These are phyloP conservation scores for Pythium phragmitis DNA, from an alignment of 352 stramenopile genomes.

Conservation along the genomic window DNA sequence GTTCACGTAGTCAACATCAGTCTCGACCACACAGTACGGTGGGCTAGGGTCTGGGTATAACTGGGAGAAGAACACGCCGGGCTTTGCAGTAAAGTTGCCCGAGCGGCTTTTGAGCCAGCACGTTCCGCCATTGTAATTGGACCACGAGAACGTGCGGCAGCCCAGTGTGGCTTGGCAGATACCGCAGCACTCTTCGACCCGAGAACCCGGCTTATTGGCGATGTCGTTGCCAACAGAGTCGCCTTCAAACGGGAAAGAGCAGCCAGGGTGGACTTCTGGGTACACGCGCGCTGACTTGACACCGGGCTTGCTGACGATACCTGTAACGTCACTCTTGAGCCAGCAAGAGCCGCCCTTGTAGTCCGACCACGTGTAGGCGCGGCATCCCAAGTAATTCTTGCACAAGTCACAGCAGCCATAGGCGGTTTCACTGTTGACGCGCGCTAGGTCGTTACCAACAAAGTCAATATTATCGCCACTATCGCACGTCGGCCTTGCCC, in stretches of 20 bases:
- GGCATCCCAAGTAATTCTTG: constrained; percentile 32
- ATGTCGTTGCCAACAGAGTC: constrained; percentile 2
- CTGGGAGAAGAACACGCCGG: too few species aligned
- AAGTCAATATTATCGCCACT: neutral
- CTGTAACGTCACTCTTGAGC: constrained; percentile 23
- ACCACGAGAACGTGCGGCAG: constrained; percentile 54
- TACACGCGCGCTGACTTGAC: constrained; percentile 15
- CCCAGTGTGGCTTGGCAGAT: constrained; percentile 33
- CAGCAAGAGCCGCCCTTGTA: constrained; percentile 50
- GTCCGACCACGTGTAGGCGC: constrained; percentile 55
- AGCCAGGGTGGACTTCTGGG: neutral
- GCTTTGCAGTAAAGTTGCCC: too few species aligned
- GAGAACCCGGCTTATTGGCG: neutral
- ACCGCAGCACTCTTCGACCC: constrained; percentile 24
- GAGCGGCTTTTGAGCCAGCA: constrained; percentile 7
- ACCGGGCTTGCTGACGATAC: constrained; percentile 7
- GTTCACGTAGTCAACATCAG: too few species aligned
- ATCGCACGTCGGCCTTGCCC: neutral
- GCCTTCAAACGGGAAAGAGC: neutral
- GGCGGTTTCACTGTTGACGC: constrained; percentile 22
- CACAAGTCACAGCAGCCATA: constrained; percentile 37
- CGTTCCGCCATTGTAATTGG: constrained; percentile 5
- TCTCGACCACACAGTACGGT: too few species aligned
- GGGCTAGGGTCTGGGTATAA: too few species aligned
- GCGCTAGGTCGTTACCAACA: constrained; percentile 14